phyloP scores from a whole-genome alignment of 208 protist genomes.

The Crithidia bombi region DNA sequence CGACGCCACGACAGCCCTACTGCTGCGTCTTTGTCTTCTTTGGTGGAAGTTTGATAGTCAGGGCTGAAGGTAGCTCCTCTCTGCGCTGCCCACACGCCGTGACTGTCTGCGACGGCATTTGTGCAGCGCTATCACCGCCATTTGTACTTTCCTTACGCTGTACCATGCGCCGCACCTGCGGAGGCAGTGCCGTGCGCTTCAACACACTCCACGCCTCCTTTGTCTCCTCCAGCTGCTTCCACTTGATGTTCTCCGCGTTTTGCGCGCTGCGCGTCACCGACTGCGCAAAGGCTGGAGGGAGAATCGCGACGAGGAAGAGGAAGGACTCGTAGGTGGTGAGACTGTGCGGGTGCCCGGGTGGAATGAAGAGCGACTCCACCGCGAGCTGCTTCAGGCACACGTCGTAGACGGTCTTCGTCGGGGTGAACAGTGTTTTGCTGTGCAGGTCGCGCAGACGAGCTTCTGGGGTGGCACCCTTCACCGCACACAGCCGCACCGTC shows the following conservation, averaged over 20 bases:
- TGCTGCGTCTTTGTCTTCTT: conserved; percentile 7
- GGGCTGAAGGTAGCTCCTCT: conserved; percentile 3
- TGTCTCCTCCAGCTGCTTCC: conserved; percentile 44
- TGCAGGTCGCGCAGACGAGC: conserved; percentile 34
- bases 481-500: conserved; percentile 50
- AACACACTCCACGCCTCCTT: conserved; percentile 49
- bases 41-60: conserved; percentile 18
- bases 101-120: conserved; percentile 1
- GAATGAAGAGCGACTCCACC: conserved; percentile 52
- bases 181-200: conserved; percentile 45
- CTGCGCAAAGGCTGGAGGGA: conserved; percentile 31
- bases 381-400: conserved; percentile 53
- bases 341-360: conserved; percentile 48
- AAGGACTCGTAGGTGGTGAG: conserved; percentile 60
- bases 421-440: conserved; percentile 45
- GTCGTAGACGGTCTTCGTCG: conserved; percentile 56
- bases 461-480: conserved; percentile 52
- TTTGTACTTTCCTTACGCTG: background rate
- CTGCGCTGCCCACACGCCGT: conserved; percentile 1
- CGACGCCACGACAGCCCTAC: too few species aligned
- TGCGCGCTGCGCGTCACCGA: conserved; percentile 22
- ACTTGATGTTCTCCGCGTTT: conserved; percentile 37
- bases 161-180: conserved; percentile 16
- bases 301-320: conserved; percentile 41
- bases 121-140: background rate